These are phyloP conservation scores for Cryphonectria parasitica DNA, from an alignment of 2,329 filamentous ascomycete genomes.

Conservation along the genomic window DNA sequence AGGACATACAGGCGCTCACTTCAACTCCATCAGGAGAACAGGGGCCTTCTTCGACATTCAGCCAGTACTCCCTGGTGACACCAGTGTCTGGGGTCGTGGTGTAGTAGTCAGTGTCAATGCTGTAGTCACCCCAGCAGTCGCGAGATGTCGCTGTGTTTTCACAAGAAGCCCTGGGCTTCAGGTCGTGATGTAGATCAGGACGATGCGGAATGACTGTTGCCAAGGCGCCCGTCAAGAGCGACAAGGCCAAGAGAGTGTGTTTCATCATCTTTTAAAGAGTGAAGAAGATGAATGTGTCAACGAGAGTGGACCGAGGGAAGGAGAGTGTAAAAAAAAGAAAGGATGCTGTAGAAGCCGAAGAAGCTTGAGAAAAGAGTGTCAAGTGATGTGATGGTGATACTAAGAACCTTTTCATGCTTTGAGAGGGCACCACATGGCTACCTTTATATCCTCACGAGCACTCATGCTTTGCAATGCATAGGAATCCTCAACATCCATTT, in stretches of 20 bases:
- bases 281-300: neutral
- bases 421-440: neutral
- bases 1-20: constrained; percentile 34
- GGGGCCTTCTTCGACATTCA: constrained; percentile 30
- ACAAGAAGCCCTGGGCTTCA: constrained; percentile 22
- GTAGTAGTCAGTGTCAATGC: constrained; percentile 40
- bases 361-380: neutral
- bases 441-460: neutral
- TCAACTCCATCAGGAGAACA: constrained; percentile 34
- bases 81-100: constrained; percentile 33
- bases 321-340: too few relatives aligned
- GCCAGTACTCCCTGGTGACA: constrained; percentile 33
- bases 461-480: neutral
- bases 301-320: neutral
- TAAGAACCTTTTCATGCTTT: neutral
- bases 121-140: constrained; percentile 38
- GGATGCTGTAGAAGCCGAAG: neutral
- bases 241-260: constrained; percentile 1
- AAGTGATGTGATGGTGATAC: neutral
- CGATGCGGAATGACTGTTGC: constrained; percentile 16
- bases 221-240: constrained; percentile 4
- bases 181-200: neutral
- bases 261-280: constrained; percentile 11
- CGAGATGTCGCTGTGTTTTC: constrained; percentile 36
- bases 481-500: neutral